These are phyloP conservation scores for Exophiala aquamarina DNA, from an alignment of 2,329 filamentous ascomycete species.

Conservation along the genomic window DNA sequence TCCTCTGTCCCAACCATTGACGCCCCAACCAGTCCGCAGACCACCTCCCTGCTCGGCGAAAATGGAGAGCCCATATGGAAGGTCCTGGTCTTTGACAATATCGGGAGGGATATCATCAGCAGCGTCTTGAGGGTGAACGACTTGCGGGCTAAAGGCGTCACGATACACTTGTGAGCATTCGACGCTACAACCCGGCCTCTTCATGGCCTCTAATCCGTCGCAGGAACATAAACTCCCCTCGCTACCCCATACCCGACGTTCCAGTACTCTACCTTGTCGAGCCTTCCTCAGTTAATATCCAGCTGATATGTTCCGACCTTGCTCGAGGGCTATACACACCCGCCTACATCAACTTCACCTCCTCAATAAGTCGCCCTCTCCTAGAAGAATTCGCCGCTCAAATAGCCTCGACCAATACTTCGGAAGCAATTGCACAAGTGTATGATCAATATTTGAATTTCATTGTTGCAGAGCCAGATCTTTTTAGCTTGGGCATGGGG, in stretches of 20 bases:
- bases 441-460: constrained; percentile 98
- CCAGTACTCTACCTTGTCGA: constrained; percentile 96
- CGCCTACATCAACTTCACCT: constrained; percentile 95
- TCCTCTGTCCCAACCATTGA: constrained; percentile 9
- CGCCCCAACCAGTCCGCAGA: constrained; percentile 48
- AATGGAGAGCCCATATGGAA: constrained; percentile 92
- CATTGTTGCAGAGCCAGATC: constrained; percentile 88
- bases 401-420: constrained; percentile 78
- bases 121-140: constrained; percentile 94
- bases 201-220: constrained; percentile 16
- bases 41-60: constrained; percentile 77
- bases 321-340: constrained; percentile 86
- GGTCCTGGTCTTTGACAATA: constrained; percentile 89
- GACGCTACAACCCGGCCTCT: background rate
- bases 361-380: constrained; percentile 82
- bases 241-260: constrained; percentile 92
- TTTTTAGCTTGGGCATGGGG: constrained; percentile 91
- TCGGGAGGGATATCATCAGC: constrained; percentile 92
- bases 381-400: constrained; percentile 93
- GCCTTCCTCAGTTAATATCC: constrained; percentile 76
- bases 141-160: constrained; percentile 89
- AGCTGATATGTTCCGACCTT: constrained; percentile 80
- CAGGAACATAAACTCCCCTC: constrained; percentile 75
- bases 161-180: constrained; percentile 84
- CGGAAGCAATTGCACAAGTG: constrained; percentile 86